Conservation (phyloP, 1,139 yeast species). For the Yamadazyma epiphylla region DNA sequence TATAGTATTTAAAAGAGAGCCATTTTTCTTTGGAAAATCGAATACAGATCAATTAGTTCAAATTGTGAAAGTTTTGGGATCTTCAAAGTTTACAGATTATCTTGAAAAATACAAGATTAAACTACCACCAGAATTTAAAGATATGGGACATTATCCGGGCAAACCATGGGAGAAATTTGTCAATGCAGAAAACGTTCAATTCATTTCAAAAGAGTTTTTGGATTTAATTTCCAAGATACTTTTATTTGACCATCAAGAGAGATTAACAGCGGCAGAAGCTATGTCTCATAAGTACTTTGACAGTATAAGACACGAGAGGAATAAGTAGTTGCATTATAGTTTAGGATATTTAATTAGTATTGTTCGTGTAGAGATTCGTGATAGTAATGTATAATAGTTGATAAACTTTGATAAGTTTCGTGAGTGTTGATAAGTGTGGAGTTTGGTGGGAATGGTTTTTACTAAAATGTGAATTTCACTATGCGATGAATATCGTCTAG, state of each 20-base stretch:
- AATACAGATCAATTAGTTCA: conserved; percentile 94
- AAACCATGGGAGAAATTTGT: conserved; percentile 65
- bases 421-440: no score
- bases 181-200: conserved; percentile 44
- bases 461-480: no score
- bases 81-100: conserved; percentile 72
- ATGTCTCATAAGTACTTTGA: conserved; percentile 81
- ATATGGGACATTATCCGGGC: conserved; percentile 67
- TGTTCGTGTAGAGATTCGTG: no score
- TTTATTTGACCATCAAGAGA: conserved; percentile 65
- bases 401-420: no score
- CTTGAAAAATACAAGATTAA: conserved; percentile 70
- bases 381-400: no score
- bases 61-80: conserved; percentile 88
- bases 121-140: conserved; percentile 76
- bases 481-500: no score
- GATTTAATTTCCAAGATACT: conserved; percentile 63
- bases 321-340: no score
- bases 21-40: conserved; percentile 94
- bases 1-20: conserved; percentile 90
- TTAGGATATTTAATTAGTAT: no score
- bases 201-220: conserved; percentile 54
- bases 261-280: conserved; percentile 73
- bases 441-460: no score
- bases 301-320: no score